Evolutionary conservation across 108 stramenopile species (phyloP).

Genomic region (Pseudonitzschia pungens): DNA sequence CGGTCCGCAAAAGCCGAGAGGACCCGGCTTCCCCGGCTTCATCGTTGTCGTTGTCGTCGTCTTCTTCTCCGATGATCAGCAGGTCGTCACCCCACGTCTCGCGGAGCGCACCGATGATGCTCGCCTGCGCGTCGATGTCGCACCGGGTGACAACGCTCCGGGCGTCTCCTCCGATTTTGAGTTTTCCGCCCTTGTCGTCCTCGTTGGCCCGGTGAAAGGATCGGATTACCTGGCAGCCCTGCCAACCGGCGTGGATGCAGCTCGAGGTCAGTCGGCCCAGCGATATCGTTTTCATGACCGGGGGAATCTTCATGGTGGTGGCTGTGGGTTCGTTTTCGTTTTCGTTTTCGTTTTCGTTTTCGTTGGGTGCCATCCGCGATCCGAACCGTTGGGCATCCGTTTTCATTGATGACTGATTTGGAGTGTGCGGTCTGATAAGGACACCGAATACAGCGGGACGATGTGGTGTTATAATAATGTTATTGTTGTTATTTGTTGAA

Average conservation of each 20-base stretch:
- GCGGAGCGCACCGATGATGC: constrained; percentile 38
- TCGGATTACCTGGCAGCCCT: constrained; percentile 70
- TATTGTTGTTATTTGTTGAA: too few species aligned
- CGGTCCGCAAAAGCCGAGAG: neutral
- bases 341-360: neutral
- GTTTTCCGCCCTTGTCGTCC: constrained; percentile 16
- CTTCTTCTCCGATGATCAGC: constrained; percentile 54
- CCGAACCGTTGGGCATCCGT: too few species aligned
- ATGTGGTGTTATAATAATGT: too few species aligned
- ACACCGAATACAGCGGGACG: too few species aligned
- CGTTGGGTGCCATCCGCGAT: neutral
- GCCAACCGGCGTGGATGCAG: constrained; percentile 65
- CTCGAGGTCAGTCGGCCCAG: constrained; percentile 54
- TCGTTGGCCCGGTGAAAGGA: constrained; percentile 23
- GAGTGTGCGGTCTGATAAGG: too few species aligned
- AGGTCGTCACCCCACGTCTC: constrained; percentile 38
- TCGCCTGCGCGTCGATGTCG: constrained; percentile 53
- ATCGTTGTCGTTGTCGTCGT: constrained; percentile 18
- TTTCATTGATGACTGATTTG: too few species aligned
- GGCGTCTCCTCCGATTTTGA: constrained; percentile 53
- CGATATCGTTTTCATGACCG: constrained; percentile 43
- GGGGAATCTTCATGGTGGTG: neutral
- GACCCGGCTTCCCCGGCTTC: neutral
- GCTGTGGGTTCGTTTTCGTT: neutral
- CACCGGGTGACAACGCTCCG: constrained; percentile 57